Conservation (phyloP, 768 basidiomycete species). For the Suillus sp. region DNA sequence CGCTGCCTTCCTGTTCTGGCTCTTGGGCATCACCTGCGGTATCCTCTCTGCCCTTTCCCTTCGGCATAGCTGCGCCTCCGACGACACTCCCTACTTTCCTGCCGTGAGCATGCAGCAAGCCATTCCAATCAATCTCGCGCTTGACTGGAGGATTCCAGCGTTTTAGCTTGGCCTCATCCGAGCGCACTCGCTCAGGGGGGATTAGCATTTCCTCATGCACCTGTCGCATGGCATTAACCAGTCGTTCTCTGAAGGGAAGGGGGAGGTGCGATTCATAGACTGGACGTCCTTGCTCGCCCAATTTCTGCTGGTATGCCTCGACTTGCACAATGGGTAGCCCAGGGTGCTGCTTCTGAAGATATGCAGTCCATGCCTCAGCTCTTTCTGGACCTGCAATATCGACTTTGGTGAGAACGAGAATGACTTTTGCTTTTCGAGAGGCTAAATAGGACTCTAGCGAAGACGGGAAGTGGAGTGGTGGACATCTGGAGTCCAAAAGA, state of each 20-base stretch:
- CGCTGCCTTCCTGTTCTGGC: constrained; percentile 24
- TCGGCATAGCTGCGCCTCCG: constrained; percentile 43
- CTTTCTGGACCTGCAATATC: constrained; percentile 77
- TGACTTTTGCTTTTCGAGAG: constrained; percentile 32
- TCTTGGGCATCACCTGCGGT: constrained; percentile 25
- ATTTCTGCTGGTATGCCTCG: constrained; percentile 69
- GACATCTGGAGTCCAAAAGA: constrained; percentile 88
- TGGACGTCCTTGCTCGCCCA: constrained; percentile 48
- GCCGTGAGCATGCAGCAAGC: constrained; percentile 47
- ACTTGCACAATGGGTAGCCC: constrained; percentile 67
- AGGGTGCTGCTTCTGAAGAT: constrained; percentile 57
- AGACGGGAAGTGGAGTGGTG: constrained; percentile 81
- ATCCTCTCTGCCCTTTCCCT: constrained; percentile 21
- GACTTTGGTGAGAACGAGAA: constrained; percentile 85
- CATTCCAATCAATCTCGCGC: constrained; percentile 73
- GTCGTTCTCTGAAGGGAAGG: constrained; percentile 56
- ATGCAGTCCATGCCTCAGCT: constrained; percentile 64
- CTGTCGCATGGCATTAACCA: constrained; percentile 65
- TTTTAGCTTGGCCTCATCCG: constrained; percentile 49
- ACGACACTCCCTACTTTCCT: constrained; percentile 48
- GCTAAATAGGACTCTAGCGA: constrained; percentile 70
- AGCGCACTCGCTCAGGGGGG: constrained; percentile 61
- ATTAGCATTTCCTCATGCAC: constrained; percentile 68
- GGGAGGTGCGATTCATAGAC: constrained; percentile 71
- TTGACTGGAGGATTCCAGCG: constrained; percentile 71